Percentiles rank a stretch among this genome's conserved stretches.
These are phyloP conservation scores for Penicillium taxi DNA, from an alignment of 495 filamentous ascomycete genomes.

Conservation along the genomic window DNA sequence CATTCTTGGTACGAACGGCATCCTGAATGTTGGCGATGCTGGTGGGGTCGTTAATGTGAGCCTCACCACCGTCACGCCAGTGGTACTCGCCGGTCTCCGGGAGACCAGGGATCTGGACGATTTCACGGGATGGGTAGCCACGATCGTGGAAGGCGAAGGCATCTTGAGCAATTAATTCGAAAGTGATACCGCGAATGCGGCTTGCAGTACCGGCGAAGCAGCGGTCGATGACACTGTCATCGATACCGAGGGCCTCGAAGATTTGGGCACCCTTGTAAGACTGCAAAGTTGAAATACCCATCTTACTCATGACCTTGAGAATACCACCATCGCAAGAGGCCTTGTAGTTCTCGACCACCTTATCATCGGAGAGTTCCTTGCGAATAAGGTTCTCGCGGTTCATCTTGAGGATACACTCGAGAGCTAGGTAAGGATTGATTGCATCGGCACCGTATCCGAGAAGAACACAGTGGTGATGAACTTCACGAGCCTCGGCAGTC, in stretches of 20 bases:
- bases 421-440: conserved; percentile 92
- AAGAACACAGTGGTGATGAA: conserved; percentile 97
- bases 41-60: conserved; percentile 94
- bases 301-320: conserved; percentile 99
- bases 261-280: conserved; percentile 99
- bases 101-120: conserved; percentile 73
- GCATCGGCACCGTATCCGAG: conserved; percentile 95
- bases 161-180: conserved; percentile 92
- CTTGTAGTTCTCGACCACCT: conserved; percentile 93
- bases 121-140: conserved; percentile 78
- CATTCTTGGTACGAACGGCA: conserved; percentile 96
- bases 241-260: conserved; percentile 96
- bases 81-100: conserved; percentile 97
- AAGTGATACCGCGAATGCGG: conserved; percentile 91
- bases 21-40: conserved; percentile 98
- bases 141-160: conserved; percentile 96
- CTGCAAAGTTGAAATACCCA: conserved; percentile 97
- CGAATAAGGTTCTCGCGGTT: conserved; percentile 91
- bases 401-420: conserved; percentile 98
- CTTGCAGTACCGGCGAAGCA: conserved; percentile 96
- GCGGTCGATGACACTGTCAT: conserved; percentile 89
- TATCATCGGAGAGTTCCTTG: conserved; percentile 76
- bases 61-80: conserved; percentile 96
- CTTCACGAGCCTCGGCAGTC: conserved; percentile 94
- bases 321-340: conserved; percentile 97